These are phyloP conservation scores for Dothiorella sarmentorum DNA, from an alignment of 2,329 filamentous ascomycete genomes.

Conservation along the genomic window DNA sequence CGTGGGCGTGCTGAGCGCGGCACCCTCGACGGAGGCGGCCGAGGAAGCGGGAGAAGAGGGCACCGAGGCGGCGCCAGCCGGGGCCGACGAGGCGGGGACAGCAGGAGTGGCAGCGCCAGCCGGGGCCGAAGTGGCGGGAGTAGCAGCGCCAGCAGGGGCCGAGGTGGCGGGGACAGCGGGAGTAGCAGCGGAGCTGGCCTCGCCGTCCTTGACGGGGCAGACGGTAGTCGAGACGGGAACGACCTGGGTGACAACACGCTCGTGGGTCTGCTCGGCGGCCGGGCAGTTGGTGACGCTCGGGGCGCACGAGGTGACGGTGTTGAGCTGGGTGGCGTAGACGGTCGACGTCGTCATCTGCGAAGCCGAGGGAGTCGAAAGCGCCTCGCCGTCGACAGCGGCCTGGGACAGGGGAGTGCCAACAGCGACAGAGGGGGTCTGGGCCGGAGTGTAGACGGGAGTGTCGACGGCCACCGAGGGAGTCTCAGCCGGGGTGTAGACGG, in stretches of 20 bases:
- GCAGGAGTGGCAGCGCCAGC: background rate
- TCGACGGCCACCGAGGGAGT: background rate
- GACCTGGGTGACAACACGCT: constrained; percentile 18
- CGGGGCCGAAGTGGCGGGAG: background rate
- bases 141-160: background rate
- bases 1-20: background rate
- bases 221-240: constrained; percentile 38
- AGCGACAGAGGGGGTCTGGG: background rate
- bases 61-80: too few relatives aligned
- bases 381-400: background rate
- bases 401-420: background rate
- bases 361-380: too few relatives aligned
- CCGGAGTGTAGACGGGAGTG: background rate
- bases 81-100: background rate
- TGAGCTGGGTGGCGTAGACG: constrained; percentile 16
- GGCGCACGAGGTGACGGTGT: constrained; percentile 17
- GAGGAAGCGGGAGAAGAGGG: background rate
- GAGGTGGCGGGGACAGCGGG: background rate
- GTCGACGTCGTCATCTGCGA: background rate
- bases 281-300: constrained; percentile 20
- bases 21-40: too few relatives aligned
- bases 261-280: constrained; percentile 18
- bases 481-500: background rate
- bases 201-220: constrained; percentile 33
- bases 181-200: background rate